A percentile compares a stretch with the other conserved stretches of the same genome.
These are phyloP conservation scores for Neurospora crassa DNA, from an alignment of 2,329 filamentous ascomycete species.

Conservation along the genomic window DNA sequence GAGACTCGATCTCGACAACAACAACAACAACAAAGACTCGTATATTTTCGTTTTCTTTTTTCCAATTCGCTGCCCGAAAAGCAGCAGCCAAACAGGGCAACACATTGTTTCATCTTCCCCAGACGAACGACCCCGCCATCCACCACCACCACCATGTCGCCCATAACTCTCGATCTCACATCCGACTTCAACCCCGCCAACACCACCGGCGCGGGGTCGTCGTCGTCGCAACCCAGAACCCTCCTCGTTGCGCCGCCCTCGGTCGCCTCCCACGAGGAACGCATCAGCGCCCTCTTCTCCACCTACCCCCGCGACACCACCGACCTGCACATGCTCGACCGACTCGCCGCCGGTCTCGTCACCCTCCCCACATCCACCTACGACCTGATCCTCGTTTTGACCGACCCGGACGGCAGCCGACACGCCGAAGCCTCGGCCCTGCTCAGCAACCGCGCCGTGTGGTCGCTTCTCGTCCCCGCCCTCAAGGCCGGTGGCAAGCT, in stretches of 20 bases:
- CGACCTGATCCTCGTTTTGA: slow-evolving; percentile 74
- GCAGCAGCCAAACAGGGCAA: not conserved
- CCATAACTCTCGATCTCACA: slow-evolving; percentile 45
- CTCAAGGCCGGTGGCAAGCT: slow-evolving; percentile 62
- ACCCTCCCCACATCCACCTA: slow-evolving; percentile 69
- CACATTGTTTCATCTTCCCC: not conserved
- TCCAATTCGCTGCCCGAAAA: not conserved
- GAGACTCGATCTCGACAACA: not conserved
- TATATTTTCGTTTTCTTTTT: not conserved
- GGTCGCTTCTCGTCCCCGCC: slow-evolving; percentile 58
- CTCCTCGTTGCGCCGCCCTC: slow-evolving; percentile 71
- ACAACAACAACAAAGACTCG: not conserved
- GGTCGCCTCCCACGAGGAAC: slow-evolving; percentile 74
- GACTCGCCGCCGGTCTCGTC: slow-evolving; percentile 72
- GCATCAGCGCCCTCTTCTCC: slow-evolving; percentile 60
- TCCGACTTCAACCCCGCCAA: slow-evolving; percentile 36
- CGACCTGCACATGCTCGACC: slow-evolving; percentile 97
- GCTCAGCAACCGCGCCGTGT: slow-evolving; percentile 51
- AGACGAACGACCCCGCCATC: not conserved
- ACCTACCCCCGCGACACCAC: slow-evolving; percentile 65
- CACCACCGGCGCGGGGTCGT: slow-evolving; percentile 1
- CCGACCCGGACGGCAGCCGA: slow-evolving; percentile 62
- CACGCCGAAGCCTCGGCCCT: slow-evolving; percentile 52
- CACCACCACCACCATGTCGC: slow-evolving; percentile 28
- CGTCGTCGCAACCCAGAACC: slow-evolving; percentile 10